Evolutionary conservation across 805 yeast species (phyloP), one percentile per base, ranked within the genome.

Genomic region (Candida quercuum): DNA sequence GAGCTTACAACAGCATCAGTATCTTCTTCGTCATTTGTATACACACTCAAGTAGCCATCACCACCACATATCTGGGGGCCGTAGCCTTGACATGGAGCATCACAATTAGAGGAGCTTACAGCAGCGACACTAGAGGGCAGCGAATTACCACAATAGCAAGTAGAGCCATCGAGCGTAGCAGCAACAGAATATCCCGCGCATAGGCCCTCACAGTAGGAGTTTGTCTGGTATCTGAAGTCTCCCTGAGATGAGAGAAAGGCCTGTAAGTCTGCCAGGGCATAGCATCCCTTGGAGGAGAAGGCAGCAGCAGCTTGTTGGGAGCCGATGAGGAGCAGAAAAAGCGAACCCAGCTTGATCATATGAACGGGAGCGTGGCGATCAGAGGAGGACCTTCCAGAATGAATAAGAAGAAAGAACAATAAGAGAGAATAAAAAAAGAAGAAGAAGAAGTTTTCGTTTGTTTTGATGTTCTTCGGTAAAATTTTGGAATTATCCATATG

Each of bases 131-230:
- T 46, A 6, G 58, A 38, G 3, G 76, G 67, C 3, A 66, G 51
- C 1, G 63, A 43, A 49, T 70, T 62, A 20, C 91, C 91, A 58
- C 95, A 85, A 51, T 72, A 82, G 57, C 95, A 85, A 16, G 59
- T 56, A 21, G 65, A 50, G 10, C 87, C 86, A 35, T 67, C 57
- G 11, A 68, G 55, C 23, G 76, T 54, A 4, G 82, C 88, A 29
- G 71, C 72, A 14, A 69, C 65, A 17, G 64, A 60, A 49, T 59
- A 63, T 8, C 71, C 37, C 38, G 59, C 47, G 59, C 96, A 81
- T 43, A 66, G 63, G 8, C 51, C 46, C 41, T 67, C 62, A 57
- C 93, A 82, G 51, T 73, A 63, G 6, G 71, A 64, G 14, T 77
- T 70, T 9, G 87, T 70, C 59, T 84, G 88, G 54, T 63, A 81